Conservation (phyloP, 2,329 filamentous ascomycete species). For the Fusarium nodosum region DNA sequence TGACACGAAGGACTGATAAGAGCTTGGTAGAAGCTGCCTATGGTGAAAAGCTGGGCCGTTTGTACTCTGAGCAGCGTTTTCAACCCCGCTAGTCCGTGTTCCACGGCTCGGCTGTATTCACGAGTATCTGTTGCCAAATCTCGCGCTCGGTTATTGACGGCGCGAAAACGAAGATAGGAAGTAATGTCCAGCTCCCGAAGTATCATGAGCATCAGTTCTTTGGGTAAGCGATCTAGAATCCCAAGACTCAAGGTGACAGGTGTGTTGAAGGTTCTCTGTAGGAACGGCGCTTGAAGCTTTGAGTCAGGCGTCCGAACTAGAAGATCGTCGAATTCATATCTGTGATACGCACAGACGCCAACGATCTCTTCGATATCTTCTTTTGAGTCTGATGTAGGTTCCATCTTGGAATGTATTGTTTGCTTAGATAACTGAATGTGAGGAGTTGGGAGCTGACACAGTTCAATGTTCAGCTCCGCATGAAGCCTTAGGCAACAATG, state of each 20-base stretch:
- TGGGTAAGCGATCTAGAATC: background rate
- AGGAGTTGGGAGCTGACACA: background rate
- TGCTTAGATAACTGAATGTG: background rate
- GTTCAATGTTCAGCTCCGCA: background rate
- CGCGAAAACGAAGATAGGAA: conserved; percentile 20
- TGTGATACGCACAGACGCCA: conserved; percentile 22
- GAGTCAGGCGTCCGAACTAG: conserved; percentile 3
- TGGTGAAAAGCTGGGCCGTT: background rate
- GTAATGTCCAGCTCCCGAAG: conserved; percentile 16
- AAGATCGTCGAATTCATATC: conserved; percentile 20
- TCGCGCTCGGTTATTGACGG: conserved; percentile 11
- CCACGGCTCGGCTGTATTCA: conserved; percentile 7
- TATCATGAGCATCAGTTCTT: conserved; percentile 19
- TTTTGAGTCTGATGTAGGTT: no score
- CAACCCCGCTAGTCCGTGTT: conserved; percentile 13
- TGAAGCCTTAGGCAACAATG: background rate
- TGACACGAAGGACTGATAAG: conserved; percentile 1
- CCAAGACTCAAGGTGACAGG: background rate
- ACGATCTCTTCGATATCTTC: conserved; percentile 5
- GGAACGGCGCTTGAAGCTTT: conserved; percentile 20
- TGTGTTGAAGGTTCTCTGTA: background rate
- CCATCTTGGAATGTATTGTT: background rate
- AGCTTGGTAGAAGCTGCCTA: background rate
- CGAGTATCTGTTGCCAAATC: conserved; percentile 1
- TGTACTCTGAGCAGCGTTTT: conserved; percentile 18